A percentile compares a stretch with the other conserved stretches of the same genome.
Conservation (phyloP, 306 rosid genomes). For the Prunus persica region Prunus_persica_NCBIv2 NC_034012.1:1018001-1018500, state of each 20-base stretch:
- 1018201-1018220: background rate
- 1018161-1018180: background rate
- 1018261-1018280: too few species aligned
- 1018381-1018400: too few species aligned
- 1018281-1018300: too few species aligned
- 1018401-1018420: too few species aligned
- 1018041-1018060: background rate
- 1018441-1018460: background rate
- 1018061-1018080: too few species aligned
- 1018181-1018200: background rate
- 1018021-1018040: background rate
- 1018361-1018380: too few species aligned
- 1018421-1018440: background rate
- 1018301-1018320: too few species aligned
- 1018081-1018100: background rate
- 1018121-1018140: conserved; percentile 7
- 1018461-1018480: conserved; percentile 9
- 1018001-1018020: background rate
- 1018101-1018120: background rate
- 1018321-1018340: too few species aligned
- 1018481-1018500: background rate
- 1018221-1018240: background rate
- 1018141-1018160: conserved; percentile 25
- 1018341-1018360: too few species aligned
- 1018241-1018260: background rate